Evolutionary conservation across 495 filamentous ascomycete species (phyloP), one percentile per base, ranked within the genome.

Genomic region (Neohortaea acidophila): DNA sequence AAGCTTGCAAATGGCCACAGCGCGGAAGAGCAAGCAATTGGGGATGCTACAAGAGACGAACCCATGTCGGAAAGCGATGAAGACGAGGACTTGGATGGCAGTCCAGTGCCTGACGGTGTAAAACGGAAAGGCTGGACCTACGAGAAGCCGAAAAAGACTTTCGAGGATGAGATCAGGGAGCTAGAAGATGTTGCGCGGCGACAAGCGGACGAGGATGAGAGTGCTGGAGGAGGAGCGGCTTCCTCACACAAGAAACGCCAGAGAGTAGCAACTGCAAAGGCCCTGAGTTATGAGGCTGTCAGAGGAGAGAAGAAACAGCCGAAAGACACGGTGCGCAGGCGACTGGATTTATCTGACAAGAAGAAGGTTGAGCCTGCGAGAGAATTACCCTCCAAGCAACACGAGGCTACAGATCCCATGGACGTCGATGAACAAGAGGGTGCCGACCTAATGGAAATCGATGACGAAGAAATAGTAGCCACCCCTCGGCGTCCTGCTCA

Each of bases 81-180:
- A 34, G 32, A 34, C n/a, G n/a, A n/a, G n/a, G n/a, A n/a, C n/a
- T n/a, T n/a, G n/a, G n/a, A n/a, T n/a, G n/a, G n/a, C n/a, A n/a
- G n/a, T n/a, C n/a, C n/a, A n/a, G n/a, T n/a, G n/a, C n/a, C n/a
- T n/a, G n/a, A n/a, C n/a, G n/a, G n/a, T n/a, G n/a, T n/a, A n/a
- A n/a, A n/a, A n/a, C n/a, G n/a, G n/a, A n/a, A n/a, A n/a, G n/a
- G n/a, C n/a, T n/a, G n/a, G n/a, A n/a, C n/a, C n/a, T n/a, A 28
- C 4, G 27, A 22, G 3, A 31, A 31, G 29, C 20, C 26, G 17
- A 48, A 48, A 39, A 40, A 32, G 8, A 22, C 41, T 10, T 41
- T 49, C 20, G 46, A 49, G 21, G 38, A 49, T 28, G 41, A 49
- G 37, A 49, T 49, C 30, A 36, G 21, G 25, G 46, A 49, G 11